These are phyloP conservation scores for Comarum palustre DNA, from an alignment of 306 rosid species.

Conservation along the genomic window DNA sequence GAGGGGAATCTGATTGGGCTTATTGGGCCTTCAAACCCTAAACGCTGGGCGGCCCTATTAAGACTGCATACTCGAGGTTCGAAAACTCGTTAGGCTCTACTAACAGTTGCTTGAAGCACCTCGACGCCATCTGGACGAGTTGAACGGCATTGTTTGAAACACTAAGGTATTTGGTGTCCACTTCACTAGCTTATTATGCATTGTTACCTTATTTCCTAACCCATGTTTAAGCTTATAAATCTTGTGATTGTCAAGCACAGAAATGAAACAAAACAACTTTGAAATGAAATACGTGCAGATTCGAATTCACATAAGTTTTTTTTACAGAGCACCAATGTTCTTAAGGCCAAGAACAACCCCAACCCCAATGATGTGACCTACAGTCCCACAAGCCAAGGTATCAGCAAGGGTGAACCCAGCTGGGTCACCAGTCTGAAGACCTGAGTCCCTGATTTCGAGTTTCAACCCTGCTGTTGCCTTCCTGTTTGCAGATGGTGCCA, in stretches of 20 bases:
- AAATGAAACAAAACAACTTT: background rate
- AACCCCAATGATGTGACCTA: constrained; percentile 95
- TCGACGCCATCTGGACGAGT: too few species aligned
- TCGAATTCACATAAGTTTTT: background rate
- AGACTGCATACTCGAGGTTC: too few species aligned
- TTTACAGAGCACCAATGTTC: constrained; percentile 68
- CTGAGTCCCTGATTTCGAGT: constrained; percentile 87
- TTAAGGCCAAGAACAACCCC: constrained; percentile 96
- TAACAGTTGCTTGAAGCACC: too few species aligned
- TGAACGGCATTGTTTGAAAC: too few species aligned
- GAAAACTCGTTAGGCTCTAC: too few species aligned
- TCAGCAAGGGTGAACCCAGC: constrained; percentile 98
- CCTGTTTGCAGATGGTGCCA: constrained; percentile 96
- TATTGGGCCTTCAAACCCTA: too few species aligned
- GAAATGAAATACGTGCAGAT: background rate
- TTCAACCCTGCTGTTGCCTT: constrained; percentile 88
- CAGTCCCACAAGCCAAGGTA: constrained; percentile 83
- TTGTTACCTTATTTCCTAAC: background rate
- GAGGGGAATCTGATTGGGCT: too few species aligned
- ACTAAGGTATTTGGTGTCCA: background rate
- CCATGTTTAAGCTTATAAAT: background rate
- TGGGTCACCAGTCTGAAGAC: constrained; percentile 93
- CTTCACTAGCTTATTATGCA: background rate
- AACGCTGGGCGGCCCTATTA: too few species aligned
- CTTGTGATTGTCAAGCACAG: background rate